phyloP scores from a whole-genome alignment of 192 early-diverging fungal species.

The Phycomyces blakesleeanus region DNA sequence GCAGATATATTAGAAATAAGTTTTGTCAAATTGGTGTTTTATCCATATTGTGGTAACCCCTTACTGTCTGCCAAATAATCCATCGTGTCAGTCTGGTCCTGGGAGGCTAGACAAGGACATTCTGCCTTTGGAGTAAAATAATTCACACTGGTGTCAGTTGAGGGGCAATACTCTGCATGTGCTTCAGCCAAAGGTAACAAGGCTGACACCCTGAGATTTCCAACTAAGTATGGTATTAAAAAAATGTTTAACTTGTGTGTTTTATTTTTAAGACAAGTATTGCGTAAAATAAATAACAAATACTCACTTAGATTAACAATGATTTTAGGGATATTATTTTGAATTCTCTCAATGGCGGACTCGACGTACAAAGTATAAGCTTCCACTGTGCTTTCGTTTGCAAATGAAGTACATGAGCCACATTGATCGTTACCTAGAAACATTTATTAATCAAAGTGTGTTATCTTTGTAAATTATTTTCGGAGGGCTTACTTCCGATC shows the following conservation, averaged over 20 bases:
- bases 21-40: constrained; percentile 11
- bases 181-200: not conserved
- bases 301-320: constrained; percentile 19
- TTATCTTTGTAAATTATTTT: not conserved
- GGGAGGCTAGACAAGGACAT: not conserved
- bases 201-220: not conserved
- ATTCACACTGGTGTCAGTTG: not conserved
- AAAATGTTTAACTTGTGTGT: not conserved
- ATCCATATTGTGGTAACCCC: not conserved
- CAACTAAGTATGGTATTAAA: constrained; percentile 3
- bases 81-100: constrained; percentile 1
- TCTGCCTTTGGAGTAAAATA: not conserved
- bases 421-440: constrained; percentile 19
- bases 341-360: constrained; percentile 10
- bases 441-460: not conserved
- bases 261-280: not conserved
- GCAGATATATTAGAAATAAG: not conserved
- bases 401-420: not conserved
- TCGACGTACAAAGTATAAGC: constrained; percentile 12
- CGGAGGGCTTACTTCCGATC: constrained; percentile 12
- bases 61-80: constrained; percentile 5
- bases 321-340: constrained; percentile 1
- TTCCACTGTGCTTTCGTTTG: constrained; percentile 3
- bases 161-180: not conserved
- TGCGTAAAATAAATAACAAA: not conserved